A percentile compares a stretch with the other conserved stretches of the same genome.
Evolutionary conservation across 1,284 basidiomycete species (phyloP).

Genomic region (Moesziomyces sp.): DNA sequence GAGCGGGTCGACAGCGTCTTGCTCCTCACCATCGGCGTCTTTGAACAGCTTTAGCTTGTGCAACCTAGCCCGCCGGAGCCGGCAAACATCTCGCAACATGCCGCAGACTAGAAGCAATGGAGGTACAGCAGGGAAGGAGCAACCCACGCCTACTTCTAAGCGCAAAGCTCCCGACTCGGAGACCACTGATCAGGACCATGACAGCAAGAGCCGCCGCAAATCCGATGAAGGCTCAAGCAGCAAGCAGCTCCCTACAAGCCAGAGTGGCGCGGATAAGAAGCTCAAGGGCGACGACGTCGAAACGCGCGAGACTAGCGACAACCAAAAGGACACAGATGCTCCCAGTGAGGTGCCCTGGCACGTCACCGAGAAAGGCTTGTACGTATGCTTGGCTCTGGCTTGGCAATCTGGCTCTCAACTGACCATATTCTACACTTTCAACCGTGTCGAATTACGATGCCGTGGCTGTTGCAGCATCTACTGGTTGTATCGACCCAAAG

Average conservation of each 20-base stretch:
- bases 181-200: not conserved
- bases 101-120: too few species aligned
- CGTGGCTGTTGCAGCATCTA: slow-evolving; percentile 25
- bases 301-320: slow-evolving; percentile 6
- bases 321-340: not conserved
- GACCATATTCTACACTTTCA: not conserved
- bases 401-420: not conserved
- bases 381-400: not conserved
- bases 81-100: too few species aligned
- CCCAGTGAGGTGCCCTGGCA: slow-evolving; percentile 33
- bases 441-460: too few species aligned
- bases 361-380: slow-evolving; percentile 35
- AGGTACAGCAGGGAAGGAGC: too few species aligned
- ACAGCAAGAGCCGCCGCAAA: not conserved
- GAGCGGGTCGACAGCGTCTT: too few species aligned
- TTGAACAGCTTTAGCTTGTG: too few species aligned
- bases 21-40: too few species aligned
- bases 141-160: too few species aligned
- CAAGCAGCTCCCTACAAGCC: slow-evolving; percentile 9
- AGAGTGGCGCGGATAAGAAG: slow-evolving; percentile 21
- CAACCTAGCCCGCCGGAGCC: too few species aligned
- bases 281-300: slow-evolving; percentile 33
- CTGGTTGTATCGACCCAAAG: slow-evolving; percentile 58
- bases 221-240: not conserved
- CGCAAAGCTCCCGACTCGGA: too few species aligned